Percentiles rank a stretch among this genome's conserved stretches.
These are phyloP conservation scores for Nothopassalora personata DNA, from an alignment of 2,329 filamentous ascomycete genomes.

Conservation along the genomic window DNA sequence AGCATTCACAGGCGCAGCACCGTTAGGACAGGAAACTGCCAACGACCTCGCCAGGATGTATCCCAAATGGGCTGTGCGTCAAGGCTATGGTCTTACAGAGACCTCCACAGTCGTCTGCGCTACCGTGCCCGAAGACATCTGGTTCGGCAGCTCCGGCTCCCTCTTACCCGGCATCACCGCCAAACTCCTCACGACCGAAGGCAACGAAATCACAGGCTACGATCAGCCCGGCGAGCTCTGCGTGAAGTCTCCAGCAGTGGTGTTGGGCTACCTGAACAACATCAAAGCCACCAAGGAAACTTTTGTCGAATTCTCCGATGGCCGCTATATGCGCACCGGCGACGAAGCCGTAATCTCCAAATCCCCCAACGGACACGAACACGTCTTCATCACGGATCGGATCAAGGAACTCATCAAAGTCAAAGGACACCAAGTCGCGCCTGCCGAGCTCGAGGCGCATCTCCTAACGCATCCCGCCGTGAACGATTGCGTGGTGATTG, in stretches of 20 bases:
- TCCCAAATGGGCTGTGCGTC: constrained; percentile 58
- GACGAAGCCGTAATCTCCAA: constrained; percentile 71
- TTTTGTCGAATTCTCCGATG: constrained; percentile 56
- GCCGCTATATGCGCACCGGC: constrained; percentile 70
- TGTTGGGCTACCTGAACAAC: constrained; percentile 82
- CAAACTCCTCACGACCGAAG: constrained; percentile 63
- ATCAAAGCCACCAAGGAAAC: constrained; percentile 69
- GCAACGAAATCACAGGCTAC: constrained; percentile 63
- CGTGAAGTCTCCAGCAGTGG: constrained; percentile 69
- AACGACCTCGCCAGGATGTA: constrained; percentile 57
- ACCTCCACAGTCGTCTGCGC: constrained; percentile 64
- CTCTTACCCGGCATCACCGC: constrained; percentile 61
- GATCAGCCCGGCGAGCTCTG: constrained; percentile 76
- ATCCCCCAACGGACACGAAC: constrained; percentile 64
- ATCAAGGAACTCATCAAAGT: constrained; percentile 56
- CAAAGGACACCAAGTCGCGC: constrained; percentile 75
- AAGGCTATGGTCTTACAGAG: constrained; percentile 71
- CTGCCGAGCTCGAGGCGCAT: constrained; percentile 76
- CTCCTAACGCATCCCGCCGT: constrained; percentile 69
- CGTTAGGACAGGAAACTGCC: constrained; percentile 67
- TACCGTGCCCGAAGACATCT: constrained; percentile 58
- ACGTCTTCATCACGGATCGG: constrained; percentile 79
- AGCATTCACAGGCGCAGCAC: constrained; percentile 72
- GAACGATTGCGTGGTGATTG: constrained; percentile 74
- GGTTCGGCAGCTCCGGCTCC: constrained; percentile 66